phyloP scores from a whole-genome alignment of 805 yeast genomes.

The Nakazawaea laoshanensis region DNA sequence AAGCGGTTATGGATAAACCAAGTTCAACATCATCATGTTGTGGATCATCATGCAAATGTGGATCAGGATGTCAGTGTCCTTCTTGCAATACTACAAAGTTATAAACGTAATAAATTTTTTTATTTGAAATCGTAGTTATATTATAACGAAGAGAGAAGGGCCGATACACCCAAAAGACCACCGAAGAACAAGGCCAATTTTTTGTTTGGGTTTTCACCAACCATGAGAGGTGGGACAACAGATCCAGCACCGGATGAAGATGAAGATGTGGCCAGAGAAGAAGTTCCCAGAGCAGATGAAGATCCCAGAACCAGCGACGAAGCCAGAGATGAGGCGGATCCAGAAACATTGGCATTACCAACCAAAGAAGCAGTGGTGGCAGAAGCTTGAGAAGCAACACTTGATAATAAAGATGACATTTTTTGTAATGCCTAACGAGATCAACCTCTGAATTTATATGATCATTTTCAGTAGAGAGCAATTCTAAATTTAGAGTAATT shows the following conservation, averaged over 20 bases:
- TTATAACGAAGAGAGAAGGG: conserved; percentile 9
- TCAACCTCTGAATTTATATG: not conserved
- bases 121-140: not conserved
- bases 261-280: conserved; percentile 13
- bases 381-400: conserved; percentile 2
- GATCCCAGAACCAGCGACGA: not conserved
- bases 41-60: conserved; percentile 23
- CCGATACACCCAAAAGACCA: conserved; percentile 11
- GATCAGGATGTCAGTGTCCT: conserved; percentile 26
- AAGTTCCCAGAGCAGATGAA: conserved; percentile 1
- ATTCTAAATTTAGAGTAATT: not conserved
- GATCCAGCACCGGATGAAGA: conserved; percentile 18
- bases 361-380: conserved; percentile 15
- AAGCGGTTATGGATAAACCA: conserved; percentile 9
- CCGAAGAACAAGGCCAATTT: conserved; percentile 9
- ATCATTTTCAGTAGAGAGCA: conserved; percentile 1
- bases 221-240: conserved; percentile 1
- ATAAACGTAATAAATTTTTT: not conserved
- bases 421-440: conserved; percentile 1
- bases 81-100: conserved; percentile 27
- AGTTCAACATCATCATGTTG: conserved; percentile 15
- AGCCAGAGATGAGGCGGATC: conserved; percentile 7
- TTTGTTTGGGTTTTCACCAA: conserved; percentile 9
- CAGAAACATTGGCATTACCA: conserved; percentile 17
- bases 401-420: conserved; percentile 11